These are phyloP conservation scores for Ceratocystis ficicola DNA, from an alignment of 2,329 filamentous ascomycete species.

Conservation along the genomic window DNA sequence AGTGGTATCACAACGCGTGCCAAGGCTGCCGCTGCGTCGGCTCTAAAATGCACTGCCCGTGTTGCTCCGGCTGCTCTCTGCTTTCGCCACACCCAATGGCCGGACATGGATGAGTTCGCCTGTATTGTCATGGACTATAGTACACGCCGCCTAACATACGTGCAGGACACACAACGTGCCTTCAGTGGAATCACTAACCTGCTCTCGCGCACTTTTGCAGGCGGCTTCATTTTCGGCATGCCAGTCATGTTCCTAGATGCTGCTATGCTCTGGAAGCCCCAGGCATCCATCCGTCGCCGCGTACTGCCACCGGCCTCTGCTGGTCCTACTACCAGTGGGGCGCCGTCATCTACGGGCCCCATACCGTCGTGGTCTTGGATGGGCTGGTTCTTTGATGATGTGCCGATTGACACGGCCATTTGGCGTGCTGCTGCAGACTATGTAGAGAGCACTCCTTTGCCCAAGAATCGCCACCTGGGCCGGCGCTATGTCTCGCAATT, in stretches of 20 bases:
- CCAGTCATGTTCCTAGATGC: slow-evolving; percentile 37
- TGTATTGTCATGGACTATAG: slow-evolving; percentile 36
- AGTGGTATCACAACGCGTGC: slow-evolving; percentile 8
- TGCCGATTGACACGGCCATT: slow-evolving; percentile 33
- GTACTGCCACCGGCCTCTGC: slow-evolving; percentile 19
- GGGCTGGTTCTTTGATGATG: slow-evolving; percentile 37
- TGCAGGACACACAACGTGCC: slow-evolving; percentile 35
- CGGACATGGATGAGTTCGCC: slow-evolving; percentile 37
- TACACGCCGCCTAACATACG: slow-evolving; percentile 31
- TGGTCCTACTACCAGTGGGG: slow-evolving; percentile 5
- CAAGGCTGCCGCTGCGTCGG: slow-evolving; percentile 11
- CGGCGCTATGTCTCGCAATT: slow-evolving; percentile 32
- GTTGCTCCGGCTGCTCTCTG: slow-evolving; percentile 30
- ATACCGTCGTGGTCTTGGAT: slow-evolving; percentile 39
- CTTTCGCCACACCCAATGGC: slow-evolving; percentile 35
- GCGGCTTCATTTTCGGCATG: slow-evolving; percentile 37
- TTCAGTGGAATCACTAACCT: slow-evolving; percentile 35
- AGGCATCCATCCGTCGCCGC: slow-evolving; percentile 32
- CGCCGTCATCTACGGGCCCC: slow-evolving; percentile 28
- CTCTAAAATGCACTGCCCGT: slow-evolving; percentile 29
- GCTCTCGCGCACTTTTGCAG: slow-evolving; percentile 33
- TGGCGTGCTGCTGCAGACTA: slow-evolving; percentile 37
- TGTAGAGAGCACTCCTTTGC: slow-evolving; percentile 30
- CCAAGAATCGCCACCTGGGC: slow-evolving; percentile 28
- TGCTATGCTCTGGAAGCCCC: slow-evolving; percentile 36